A percentile compares a stretch with the other conserved stretches of the same genome.
Conservation (phyloP, 345 rosid species). For the Salix arbutifolia region DNA sequence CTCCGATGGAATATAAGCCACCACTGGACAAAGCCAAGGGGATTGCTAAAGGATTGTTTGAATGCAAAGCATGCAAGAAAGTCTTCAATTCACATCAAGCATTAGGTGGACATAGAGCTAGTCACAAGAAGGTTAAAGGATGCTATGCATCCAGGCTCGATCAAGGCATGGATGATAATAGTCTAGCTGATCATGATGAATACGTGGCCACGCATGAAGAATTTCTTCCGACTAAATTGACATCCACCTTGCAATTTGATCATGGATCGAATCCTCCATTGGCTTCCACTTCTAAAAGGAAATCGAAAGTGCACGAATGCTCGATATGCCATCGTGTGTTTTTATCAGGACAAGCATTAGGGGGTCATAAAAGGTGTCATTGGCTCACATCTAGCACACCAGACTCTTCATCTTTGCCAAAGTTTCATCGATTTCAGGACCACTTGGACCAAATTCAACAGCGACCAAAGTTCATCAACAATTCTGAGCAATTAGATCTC, state of each 20-base stretch:
- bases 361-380: slow-evolving; percentile 97
- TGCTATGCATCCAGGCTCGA: slow-evolving; percentile 80
- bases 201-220: slow-evolving; percentile 51
- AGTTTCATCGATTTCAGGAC: slow-evolving; percentile 53
- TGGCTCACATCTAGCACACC: slow-evolving; percentile 82
- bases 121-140: slow-evolving; percentile 98
- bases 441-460: slow-evolving; percentile 49
- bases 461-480: slow-evolving; percentile 31
- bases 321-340: slow-evolving; percentile 88
- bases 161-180: slow-evolving; percentile 31
- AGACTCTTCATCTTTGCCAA: slow-evolving; percentile 46
- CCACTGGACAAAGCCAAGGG: slow-evolving; percentile 42
- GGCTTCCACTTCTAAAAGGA: slow-evolving; percentile 46
- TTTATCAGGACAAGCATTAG: slow-evolving; percentile 92
- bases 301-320: slow-evolving; percentile 85
- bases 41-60: slow-evolving; percentile 56
- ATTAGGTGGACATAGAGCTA: slow-evolving; percentile 96
- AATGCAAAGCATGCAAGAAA: slow-evolving; percentile 96
- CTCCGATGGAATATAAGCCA: slow-evolving; percentile 30
- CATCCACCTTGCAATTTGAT: slow-evolving; percentile 30
- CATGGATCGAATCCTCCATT: slow-evolving; percentile 30
- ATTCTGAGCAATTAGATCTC: slow-evolving; percentile 43
- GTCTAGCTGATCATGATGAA: slow-evolving; percentile 41
- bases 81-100: slow-evolving; percentile 99
- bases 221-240: slow-evolving; percentile 35